A percentile compares a stretch with the other conserved stretches of the same genome.
Conservation (phyloP, 2,329 filamentous ascomycete genomes). For the Claviceps sp. region DNA sequence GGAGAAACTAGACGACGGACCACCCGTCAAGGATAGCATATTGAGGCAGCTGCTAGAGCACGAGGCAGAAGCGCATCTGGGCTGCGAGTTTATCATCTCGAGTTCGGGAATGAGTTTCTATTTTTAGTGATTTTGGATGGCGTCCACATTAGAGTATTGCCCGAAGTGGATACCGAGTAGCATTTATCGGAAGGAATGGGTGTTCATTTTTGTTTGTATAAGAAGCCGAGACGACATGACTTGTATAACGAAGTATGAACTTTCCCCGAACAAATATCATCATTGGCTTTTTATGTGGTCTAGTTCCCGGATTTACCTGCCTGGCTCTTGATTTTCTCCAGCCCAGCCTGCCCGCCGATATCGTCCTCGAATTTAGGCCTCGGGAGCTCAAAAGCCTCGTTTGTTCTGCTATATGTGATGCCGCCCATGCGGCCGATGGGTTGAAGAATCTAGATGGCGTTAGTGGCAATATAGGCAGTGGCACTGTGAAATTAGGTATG, state of each 20-base stretch:
- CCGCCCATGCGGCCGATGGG: conserved; percentile 73
- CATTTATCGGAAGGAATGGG: background rate
- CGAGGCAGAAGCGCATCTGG: conserved; percentile 52
- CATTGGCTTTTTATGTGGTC: background rate
- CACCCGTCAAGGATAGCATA: conserved; percentile 51
- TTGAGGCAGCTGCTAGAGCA: conserved; percentile 53
- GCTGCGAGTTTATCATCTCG: conserved; percentile 69
- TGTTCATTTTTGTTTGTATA: background rate
- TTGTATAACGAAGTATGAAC: conserved; percentile 4
- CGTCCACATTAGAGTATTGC: background rate
- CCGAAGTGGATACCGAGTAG: no score
- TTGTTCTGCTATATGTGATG: conserved; percentile 65
- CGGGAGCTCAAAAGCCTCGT: conserved; percentile 58
- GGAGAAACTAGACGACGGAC: conserved; percentile 64
- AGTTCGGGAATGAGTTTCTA: conserved; percentile 47
- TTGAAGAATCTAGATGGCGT: conserved; percentile 42
- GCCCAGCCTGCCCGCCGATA: conserved; percentile 37
- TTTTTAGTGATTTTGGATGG: conserved; percentile 20
- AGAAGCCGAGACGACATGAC: background rate
- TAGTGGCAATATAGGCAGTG: background rate
- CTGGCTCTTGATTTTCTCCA: conserved; percentile 27
- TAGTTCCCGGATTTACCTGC: no score
- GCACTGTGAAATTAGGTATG: no score
- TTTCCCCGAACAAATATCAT: background rate
- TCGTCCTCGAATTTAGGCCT: conserved; percentile 45